Percentiles rank a stretch among this genome's conserved stretches.
These are phyloP conservation scores for Petunia axillaris DNA, from an alignment of 257 asterid species.

Conservation along the genomic window DNA sequence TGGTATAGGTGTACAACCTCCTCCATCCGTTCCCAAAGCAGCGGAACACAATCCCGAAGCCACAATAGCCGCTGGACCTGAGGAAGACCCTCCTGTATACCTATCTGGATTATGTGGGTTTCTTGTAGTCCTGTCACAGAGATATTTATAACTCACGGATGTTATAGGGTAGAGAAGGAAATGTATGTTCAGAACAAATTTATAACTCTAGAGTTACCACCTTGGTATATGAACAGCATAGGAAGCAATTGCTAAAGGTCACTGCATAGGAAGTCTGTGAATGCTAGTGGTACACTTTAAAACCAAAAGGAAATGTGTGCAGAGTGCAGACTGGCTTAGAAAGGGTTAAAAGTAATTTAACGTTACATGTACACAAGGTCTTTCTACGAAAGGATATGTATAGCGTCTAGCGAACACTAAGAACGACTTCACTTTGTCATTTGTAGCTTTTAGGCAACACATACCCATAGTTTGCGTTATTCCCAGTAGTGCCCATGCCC, in stretches of 20 bases:
- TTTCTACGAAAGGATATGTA: background rate
- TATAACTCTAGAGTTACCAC: background rate
- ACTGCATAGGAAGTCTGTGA: background rate
- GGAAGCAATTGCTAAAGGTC: slow-evolving; percentile 6
- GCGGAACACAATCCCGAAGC: slow-evolving; percentile 96
- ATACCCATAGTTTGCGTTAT: slow-evolving; percentile 93
- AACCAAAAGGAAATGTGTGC: background rate
- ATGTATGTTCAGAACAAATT: background rate
- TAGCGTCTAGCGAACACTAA: background rate
- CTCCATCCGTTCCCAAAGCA: slow-evolving; percentile 98
- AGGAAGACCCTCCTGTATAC: slow-evolving; percentile 98
- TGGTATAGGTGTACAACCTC: slow-evolving; percentile 68
- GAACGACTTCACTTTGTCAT: background rate
- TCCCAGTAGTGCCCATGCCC: slow-evolving; percentile 97
- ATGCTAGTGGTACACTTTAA: slow-evolving; percentile 16
- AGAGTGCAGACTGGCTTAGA: background rate
- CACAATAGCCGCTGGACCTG: slow-evolving; percentile 98
- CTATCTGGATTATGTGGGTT: slow-evolving; percentile 96
- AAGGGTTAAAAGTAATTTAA: background rate
- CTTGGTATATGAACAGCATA: background rate
- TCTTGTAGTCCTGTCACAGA: slow-evolving; percentile 78
- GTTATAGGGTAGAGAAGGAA: background rate
- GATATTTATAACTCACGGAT: background rate
- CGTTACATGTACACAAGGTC: slow-evolving; percentile 1
- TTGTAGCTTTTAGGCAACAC: slow-evolving; percentile 27